Conservation (phyloP, 345 rosid genomes). For the Geranium rotundifolium region DNA sequence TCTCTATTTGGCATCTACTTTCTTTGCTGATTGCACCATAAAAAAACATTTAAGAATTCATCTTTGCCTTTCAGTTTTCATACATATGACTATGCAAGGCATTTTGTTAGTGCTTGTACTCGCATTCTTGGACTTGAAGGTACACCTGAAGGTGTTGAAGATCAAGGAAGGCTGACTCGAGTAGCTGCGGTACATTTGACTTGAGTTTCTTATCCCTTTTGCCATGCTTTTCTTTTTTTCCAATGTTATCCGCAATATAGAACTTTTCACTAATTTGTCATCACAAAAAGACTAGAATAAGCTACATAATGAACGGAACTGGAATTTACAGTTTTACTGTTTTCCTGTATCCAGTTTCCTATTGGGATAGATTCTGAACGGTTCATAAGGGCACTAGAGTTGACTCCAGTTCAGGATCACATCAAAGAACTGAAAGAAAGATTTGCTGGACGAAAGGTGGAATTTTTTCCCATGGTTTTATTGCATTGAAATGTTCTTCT, state of each 20-base stretch:
- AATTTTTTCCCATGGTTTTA: neutral
- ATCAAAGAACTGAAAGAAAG: slow-evolving; percentile 78
- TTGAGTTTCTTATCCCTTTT: slow-evolving; percentile 11
- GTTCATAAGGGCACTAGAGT: slow-evolving; percentile 71
- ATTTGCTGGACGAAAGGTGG: slow-evolving; percentile 90
- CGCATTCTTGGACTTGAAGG: slow-evolving; percentile 99
- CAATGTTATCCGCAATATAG: slow-evolving; percentile 2
- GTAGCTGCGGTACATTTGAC: slow-evolving; percentile 80
- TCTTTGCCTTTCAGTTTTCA: slow-evolving; percentile 53
- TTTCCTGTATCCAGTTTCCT: slow-evolving; percentile 61
- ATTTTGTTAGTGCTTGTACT: slow-evolving; percentile 98
- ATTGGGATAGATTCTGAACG: slow-evolving; percentile 94
- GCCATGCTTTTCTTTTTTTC: slow-evolving; percentile 10
- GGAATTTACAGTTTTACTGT: slow-evolving; percentile 2
- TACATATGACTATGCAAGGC: slow-evolving; percentile 96
- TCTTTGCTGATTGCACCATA: too few species aligned
- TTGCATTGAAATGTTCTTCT: neutral
- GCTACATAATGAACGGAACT: neutral
- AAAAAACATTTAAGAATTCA: too few species aligned
- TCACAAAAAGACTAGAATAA: slow-evolving; percentile 3
- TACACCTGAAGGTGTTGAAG: slow-evolving; percentile 98
- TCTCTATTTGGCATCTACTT: too few species aligned
- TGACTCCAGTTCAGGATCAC: slow-evolving; percentile 52
- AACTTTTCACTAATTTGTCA: slow-evolving; percentile 4
- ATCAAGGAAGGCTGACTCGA: slow-evolving; percentile 92